phyloP scores from a whole-genome alignment of 2,329 filamentous ascomycete genomes.

The Apiospora marii region DNA sequence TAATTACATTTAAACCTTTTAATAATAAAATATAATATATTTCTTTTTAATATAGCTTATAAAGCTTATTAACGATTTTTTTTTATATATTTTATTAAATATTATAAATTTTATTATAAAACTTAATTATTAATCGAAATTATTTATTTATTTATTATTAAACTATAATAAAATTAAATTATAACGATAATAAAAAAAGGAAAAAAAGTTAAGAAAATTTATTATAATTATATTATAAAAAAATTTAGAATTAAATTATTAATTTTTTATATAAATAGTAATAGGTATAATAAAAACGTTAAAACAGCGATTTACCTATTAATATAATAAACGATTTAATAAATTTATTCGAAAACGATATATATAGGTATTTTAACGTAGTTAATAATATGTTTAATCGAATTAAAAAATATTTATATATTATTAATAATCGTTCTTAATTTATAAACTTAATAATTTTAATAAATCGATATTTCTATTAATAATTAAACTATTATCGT shows the following conservation, averaged over 20 bases:
- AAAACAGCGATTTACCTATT: neutral
- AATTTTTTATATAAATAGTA: neutral
- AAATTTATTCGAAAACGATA: neutral
- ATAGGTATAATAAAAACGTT: neutral
- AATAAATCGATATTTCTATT: neutral
- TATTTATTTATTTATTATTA: no score
- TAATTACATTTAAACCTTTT: neutral
- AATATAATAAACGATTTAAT: neutral
- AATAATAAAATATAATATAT: neutral
- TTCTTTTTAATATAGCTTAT: neutral
- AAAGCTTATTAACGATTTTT: neutral
- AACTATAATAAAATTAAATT: no score
- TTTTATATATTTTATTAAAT: neutral
- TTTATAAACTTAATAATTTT: neutral
- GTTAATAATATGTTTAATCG: neutral
- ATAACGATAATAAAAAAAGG: no score
- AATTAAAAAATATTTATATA: neutral
- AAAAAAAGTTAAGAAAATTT: no score
- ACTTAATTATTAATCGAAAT: no score
- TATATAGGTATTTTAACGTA: neutral
- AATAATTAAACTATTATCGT: neutral
- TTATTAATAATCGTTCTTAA: neutral
- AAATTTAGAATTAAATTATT: neutral
- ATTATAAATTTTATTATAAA: neutral
- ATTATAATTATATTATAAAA: neutral